Base-by-base conservation (phyloP, 352 stramenopile species). In the Globisporangium parvum region DNA sequence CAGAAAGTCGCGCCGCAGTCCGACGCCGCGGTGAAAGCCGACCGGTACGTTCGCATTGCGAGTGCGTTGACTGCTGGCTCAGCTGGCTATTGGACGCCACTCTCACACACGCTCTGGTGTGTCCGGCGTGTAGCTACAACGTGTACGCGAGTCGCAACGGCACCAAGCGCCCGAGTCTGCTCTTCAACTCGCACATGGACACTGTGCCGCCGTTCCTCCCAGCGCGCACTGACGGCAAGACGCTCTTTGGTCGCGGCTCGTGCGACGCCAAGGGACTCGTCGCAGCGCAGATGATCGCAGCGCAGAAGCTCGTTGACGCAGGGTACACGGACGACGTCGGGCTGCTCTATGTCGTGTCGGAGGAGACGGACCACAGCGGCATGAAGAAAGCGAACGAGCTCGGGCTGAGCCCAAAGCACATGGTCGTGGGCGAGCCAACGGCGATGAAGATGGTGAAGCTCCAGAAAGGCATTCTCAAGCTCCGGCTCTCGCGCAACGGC, bases 121-220 rank as follows among this genome's bases (percentile, higher is more conserved):
- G 17, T 33, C 26, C 6, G 23, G 41, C 17, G 23, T 24, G 28
- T 28, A 88, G 75, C 49, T 85, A 79, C 68, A 95, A 95, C 45
- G 65, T 95, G 21, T 93, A 85, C 45, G 82, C 81, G 46, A 77
- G 66, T 42, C 79, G 73, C 18, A 71, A 73, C 6, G 71, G 80
- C 20, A 83, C 67, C 57, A 84, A 84, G 31, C 59, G 65, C 0
- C 75, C 80, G 31, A 65, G 63, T 15, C 67, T 95, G 42, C 58
- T 95, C 44, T 92, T 93, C 62, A 95, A 95, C 66, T 91, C 80
- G 31, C 82, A 95, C 63, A 93, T 92, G 69, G 85, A 95, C 61
- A 95, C 85, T 6, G 85, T 93, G 37, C 74, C 80, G 35, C 77
- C 76, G 21, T 87, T 83, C 46, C 66, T 90, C 12, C 79, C 75